phyloP scores from a whole-genome alignment of 2,329 filamentous ascomycete species.

The Xylariaceae sp. region DNA sequence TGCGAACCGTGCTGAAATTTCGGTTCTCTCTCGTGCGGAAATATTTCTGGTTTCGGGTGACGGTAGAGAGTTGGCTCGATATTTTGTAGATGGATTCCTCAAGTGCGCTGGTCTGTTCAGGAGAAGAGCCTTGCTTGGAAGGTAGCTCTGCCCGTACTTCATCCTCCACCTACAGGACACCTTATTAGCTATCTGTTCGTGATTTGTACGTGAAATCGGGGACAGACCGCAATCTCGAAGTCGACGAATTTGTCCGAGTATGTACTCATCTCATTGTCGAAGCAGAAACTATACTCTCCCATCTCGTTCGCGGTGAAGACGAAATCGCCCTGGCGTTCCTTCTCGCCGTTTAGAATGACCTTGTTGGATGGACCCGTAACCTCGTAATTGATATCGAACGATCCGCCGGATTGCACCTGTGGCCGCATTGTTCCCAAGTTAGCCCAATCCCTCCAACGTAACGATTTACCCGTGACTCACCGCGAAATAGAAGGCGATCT shows the following conservation, averaged over 20 bases:
- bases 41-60: conserved; percentile 97
- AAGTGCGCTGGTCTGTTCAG: conserved; percentile 82
- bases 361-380: conserved; percentile 79
- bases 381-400: conserved; percentile 92
- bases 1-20: conserved; percentile 96
- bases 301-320: conserved; percentile 87
- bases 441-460: conserved; percentile 7
- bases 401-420: conserved; percentile 95
- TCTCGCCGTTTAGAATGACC: conserved; percentile 77
- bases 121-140: conserved; percentile 47
- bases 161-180: conserved; percentile 28
- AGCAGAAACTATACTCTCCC: conserved; percentile 96
- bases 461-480: conserved; percentile 49
- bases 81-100: conserved; percentile 96
- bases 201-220: not conserved
- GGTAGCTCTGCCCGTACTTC: conserved; percentile 31
- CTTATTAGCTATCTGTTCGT: conserved; percentile 12
- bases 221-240: conserved; percentile 86
- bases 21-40: conserved; percentile 98
- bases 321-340: conserved; percentile 94
- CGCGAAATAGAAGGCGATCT: conserved; percentile 98
- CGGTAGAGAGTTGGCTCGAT: conserved; percentile 86
- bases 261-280: conserved; percentile 97
- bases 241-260: conserved; percentile 97
- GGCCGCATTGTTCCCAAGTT: not conserved